These are phyloP conservation scores for Raffaelea deltoideospora DNA, from an alignment of 2,329 filamentous ascomycete genomes.

Conservation along the genomic window DNA sequence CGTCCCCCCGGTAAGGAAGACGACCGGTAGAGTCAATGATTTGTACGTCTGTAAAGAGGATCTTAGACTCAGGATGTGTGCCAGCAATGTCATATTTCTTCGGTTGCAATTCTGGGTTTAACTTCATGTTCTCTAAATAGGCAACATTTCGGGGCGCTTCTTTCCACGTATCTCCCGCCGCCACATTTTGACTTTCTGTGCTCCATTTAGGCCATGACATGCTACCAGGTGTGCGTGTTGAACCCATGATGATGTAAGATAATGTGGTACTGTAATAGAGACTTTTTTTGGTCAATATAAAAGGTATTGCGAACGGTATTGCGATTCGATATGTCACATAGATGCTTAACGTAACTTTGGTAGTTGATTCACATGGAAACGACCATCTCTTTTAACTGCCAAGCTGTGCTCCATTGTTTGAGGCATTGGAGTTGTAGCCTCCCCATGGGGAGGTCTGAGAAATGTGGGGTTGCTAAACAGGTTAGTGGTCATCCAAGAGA, in stretches of 20 bases:
- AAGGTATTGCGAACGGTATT: no score
- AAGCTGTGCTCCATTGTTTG: no score
- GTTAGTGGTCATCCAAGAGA: no score
- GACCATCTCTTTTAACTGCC: no score
- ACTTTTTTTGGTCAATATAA: neutral
- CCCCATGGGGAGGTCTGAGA: no score
- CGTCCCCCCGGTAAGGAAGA: neutral
- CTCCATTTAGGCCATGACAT: neutral
- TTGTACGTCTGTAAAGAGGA: neutral
- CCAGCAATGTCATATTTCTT: neutral
- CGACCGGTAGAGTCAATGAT: neutral
- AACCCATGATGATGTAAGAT: neutral
- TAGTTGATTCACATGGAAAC: no score
- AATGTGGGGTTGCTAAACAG: no score
- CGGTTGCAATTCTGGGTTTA: neutral
- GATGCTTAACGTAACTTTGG: no score
- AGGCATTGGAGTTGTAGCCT: no score
- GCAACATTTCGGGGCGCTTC: neutral
- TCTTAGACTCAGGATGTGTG: neutral
- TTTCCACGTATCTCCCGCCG: neutral
- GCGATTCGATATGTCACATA: no score
- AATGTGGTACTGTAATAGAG: neutral
- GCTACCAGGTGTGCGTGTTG: neutral
- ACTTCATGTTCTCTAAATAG: neutral
- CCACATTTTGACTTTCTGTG: neutral